phyloP scores from a whole-genome alignment of 257 asterid species.

The Nicotiana tabacum region DNA sequence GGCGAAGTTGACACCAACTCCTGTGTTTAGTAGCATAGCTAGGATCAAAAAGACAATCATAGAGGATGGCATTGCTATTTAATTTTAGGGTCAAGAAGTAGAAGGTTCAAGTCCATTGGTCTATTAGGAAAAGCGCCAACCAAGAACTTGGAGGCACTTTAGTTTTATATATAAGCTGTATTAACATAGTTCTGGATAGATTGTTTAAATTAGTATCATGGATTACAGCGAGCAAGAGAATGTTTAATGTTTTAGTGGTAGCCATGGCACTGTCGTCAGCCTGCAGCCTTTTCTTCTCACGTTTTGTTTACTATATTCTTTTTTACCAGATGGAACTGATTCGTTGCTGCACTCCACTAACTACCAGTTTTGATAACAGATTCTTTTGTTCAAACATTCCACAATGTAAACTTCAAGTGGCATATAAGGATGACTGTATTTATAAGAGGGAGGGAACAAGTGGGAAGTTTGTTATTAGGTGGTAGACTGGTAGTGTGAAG shows the following conservation, averaged over 20 bases:
- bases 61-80: background rate
- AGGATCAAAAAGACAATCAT: background rate
- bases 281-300: background rate
- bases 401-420: background rate
- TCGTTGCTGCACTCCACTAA: conserved; percentile 7
- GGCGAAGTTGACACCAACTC: conserved; percentile 23
- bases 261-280: conserved; percentile 2
- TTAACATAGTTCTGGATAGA: background rate
- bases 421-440: background rate
- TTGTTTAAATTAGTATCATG: background rate
- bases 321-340: background rate
- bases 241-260: background rate
- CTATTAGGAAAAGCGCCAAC: background rate
- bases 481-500: background rate
- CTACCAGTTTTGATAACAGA: background rate
- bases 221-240: conserved; percentile 1
- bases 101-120: background rate
- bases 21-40: conserved; percentile 15
- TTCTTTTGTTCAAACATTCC: background rate
- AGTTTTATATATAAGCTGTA: background rate
- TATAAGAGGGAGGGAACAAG: background rate
- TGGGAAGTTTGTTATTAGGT: conserved; percentile 5
- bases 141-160: background rate
- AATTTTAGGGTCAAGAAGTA: background rate
- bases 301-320: background rate